These are phyloP conservation scores for Niebla homalea DNA, from an alignment of 495 filamentous ascomycete genomes.

Conservation along the genomic window DNA sequence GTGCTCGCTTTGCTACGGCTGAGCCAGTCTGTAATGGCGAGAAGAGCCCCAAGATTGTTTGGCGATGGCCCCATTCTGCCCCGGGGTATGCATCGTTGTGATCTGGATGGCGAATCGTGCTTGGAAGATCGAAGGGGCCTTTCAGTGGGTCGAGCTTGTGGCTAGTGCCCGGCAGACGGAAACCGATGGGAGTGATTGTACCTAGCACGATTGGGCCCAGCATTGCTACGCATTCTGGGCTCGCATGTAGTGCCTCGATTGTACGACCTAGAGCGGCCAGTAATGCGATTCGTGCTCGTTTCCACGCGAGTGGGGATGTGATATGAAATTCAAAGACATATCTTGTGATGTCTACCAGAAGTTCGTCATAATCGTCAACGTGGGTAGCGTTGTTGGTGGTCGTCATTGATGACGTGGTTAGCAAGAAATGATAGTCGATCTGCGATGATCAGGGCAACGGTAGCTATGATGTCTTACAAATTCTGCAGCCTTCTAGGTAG, in stretches of 20 bases:
- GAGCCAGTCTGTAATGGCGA: slow-evolving; percentile 27
- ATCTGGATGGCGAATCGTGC: slow-evolving; percentile 32
- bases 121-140: slow-evolving; percentile 31
- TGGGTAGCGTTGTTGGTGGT: too few species aligned
- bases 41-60: slow-evolving; percentile 33
- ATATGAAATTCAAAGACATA: slow-evolving; percentile 20
- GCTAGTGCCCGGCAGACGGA: slow-evolving; percentile 28
- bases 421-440: too few species aligned
- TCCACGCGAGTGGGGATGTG: slow-evolving; percentile 10
- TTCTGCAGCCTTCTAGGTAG: too few species aligned
- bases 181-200: slow-evolving; percentile 22
- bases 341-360: slow-evolving; percentile 21
- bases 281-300: slow-evolving; percentile 20
- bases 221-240: slow-evolving; percentile 14
- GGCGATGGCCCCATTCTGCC: slow-evolving; percentile 35
- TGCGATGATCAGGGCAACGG: too few species aligned
- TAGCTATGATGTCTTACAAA: background rate
- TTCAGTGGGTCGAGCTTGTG: slow-evolving; percentile 25
- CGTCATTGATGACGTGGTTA: too few species aligned
- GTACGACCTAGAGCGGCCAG: slow-evolving; percentile 29
- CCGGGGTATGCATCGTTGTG: slow-evolving; percentile 33
- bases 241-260: slow-evolving; percentile 22
- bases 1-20: slow-evolving; percentile 14
- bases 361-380: slow-evolving; percentile 10
- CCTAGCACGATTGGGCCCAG: slow-evolving; percentile 18